Conservation (phyloP, 768 basidiomycete genomes). For the Trametes cingulata region DNA sequence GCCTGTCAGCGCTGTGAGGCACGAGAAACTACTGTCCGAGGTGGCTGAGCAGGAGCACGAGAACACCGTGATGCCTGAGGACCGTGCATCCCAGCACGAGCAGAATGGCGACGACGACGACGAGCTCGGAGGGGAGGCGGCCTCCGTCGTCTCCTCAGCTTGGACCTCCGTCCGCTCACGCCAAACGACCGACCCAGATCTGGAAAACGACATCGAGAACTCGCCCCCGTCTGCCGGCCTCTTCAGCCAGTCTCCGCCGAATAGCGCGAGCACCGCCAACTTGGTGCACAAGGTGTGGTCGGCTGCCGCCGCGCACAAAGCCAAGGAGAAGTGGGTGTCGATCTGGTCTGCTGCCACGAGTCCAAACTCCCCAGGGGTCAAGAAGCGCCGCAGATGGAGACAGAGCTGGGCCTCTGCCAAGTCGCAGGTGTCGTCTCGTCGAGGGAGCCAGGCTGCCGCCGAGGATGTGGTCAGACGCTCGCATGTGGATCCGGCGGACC, state of each 20-base stretch:
- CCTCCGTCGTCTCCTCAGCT: conserved; percentile 55
- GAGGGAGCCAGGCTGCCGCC: conserved; percentile 1
- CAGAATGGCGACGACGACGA: conserved; percentile 40
- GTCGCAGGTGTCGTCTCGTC: conserved; percentile 1
- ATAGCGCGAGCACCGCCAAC: conserved; percentile 21
- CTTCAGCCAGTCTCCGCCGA: conserved; percentile 26
- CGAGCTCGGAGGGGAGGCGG: conserved; percentile 46
- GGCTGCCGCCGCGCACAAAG: conserved; percentile 48
- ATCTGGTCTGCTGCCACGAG: conserved; percentile 39
- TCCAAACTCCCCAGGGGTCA: conserved; percentile 2
- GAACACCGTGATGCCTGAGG: neutral
- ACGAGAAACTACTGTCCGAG: conserved; percentile 34
- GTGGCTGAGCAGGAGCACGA: conserved; percentile 40
- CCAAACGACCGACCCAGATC: conserved; percentile 25
- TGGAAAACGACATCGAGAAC: conserved; percentile 23
- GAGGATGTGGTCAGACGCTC: neutral
- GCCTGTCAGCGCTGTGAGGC: conserved; percentile 20
- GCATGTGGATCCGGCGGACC: conserved; percentile 12
- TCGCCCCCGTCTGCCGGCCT: conserved; percentile 35
- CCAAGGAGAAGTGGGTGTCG: conserved; percentile 56
- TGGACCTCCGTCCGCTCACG: conserved; percentile 49
- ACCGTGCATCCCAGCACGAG: conserved; percentile 26
- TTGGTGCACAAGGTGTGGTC: conserved; percentile 38
- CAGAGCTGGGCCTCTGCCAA: conserved; percentile 16
- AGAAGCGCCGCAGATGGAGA: conserved; percentile 13